Base-by-base conservation (phyloP, 2,329 filamentous ascomycete genomes). In the Trichoderma citrinoviride region DNA sequence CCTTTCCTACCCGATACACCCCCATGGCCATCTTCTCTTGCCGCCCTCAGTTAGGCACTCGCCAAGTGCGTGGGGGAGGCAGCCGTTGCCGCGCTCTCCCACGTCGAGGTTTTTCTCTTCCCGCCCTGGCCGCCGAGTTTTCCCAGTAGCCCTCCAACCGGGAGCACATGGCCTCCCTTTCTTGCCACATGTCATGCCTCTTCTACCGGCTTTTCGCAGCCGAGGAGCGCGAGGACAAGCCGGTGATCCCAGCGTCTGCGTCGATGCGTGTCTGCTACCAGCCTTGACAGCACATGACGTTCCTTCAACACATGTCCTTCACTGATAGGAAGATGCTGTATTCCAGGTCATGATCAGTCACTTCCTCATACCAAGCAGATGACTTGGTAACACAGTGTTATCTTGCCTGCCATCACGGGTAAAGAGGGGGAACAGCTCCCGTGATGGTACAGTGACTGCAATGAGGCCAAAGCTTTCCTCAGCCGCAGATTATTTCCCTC, bases 401-500 rank as follows among this genome's bases (percentile, higher is more conserved):
- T n/a, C n/a, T 37, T 37, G 12, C 46, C 25, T n/a, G 10, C 23
- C 3, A 8, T 54, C 15, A 19, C 1, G 60, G 25, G 41, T 12
- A 37, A 37, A 37, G 14, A 12, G 54, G 37, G 40, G 52, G 7
- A 23, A 33, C n/a, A 7, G 25, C 10, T 27, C 60, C 29, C 19
- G 49, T 62, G 60, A 62, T 54, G 7, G 5, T 33, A 44, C 49
- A 23, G 41, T 15, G 60, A 62, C 60, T 62, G 41, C 49, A 10
- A 52, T 53, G 50, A 46, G 60, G 60, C 47, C 60, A 62, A 46
- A 54, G 60, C 60, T 53, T 33, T 46, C 37, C 27, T 37, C 25
- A 52, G 40, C 49, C 27, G 47, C 60, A 54, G n/a, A n/a, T n/a
- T 62, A 62, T 62, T 61, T 62, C 49, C 49, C 60, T 62, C 60